Evolutionary conservation across 2,329 filamentous ascomycete genomes (phyloP), one percentile per base, ranked within the genome.

Genomic region (Monilinia polystroma): DNA sequence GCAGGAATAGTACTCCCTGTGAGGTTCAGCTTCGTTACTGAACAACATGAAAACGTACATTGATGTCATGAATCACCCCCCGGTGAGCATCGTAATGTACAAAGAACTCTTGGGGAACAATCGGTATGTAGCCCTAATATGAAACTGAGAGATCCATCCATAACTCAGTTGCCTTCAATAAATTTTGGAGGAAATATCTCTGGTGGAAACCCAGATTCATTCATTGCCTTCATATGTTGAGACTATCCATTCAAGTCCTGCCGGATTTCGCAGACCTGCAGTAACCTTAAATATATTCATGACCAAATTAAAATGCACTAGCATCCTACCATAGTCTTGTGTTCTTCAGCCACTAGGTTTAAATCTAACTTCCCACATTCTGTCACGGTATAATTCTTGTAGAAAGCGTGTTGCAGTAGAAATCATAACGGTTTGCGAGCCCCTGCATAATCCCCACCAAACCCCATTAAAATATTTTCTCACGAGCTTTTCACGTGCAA

Each of bases 401-500:
- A 32, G 6, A n/a, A 11, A 51, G 20, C 4, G n/a, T 7, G 16
- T 20, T 45, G 43, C 18, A 43, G 41, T 20, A 20, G 10, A 41
- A 41, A 14, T 41, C 43, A 6, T 47, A n/a, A 38, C 23, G 53
- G 23, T 55, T 55, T 11, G 54, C 35, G 20, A 43, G 35, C n/a
- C 56, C 58, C 10, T 23, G 16, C 3, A 38, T 12, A 26, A 26
- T 62, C 45, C 10, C 32, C 45, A 23, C 57, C 20, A 10, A 20
- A 20, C 58, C 14, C 58, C 58, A 51, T 45, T 8, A 38, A 62
- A 52, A 51, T 62, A 51, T 51, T 62, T 62, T 62, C 58, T 41
- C 45, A 62, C 32, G 58, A 62, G 58, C 58, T 62, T 62, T 62
- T 62, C 58, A 62, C 58, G 58, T 62, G 58, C 32, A 23, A 41